Evolutionary conservation across 2,329 filamentous ascomycete genomes (phyloP).

Genomic region (Aspergillus sp.): DNA sequence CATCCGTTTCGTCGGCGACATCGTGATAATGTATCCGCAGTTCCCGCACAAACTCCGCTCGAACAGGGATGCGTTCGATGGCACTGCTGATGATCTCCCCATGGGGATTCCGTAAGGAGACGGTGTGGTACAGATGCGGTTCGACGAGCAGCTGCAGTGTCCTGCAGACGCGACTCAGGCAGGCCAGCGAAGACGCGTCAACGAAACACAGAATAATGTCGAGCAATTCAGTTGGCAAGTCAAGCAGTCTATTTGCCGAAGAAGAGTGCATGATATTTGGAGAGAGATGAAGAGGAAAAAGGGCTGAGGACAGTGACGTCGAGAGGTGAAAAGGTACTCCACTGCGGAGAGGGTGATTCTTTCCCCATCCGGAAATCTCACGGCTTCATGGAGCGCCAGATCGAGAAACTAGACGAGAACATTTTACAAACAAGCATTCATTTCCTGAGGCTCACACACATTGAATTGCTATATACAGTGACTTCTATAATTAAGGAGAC

Average conservation of each 20-base stretch:
- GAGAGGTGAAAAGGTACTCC: neutral
- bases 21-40: neutral
- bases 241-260: neutral
- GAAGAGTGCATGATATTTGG: neutral
- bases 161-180: neutral
- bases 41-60: neutral
- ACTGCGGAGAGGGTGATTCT: neutral
- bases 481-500: neutral
- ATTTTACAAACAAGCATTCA: neutral
- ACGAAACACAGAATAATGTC: neutral
- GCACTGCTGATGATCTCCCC: neutral
- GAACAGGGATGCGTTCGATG: neutral
- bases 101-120: neutral
- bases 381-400: neutral
- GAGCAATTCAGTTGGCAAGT: neutral
- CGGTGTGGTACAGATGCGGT: neutral
- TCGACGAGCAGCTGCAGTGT: neutral
- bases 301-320: neutral
- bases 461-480: conserved; percentile 5
- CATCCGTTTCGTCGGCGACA: neutral
- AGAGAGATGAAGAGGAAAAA: neutral
- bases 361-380: neutral
- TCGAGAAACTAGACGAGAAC: neutral
- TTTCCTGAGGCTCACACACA: too few species aligned
- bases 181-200: neutral